Evolutionary conservation across 2,329 filamentous ascomycete species (phyloP), one percentile per base, ranked within the genome.

Genomic region (Curvularia sp.): DNA sequence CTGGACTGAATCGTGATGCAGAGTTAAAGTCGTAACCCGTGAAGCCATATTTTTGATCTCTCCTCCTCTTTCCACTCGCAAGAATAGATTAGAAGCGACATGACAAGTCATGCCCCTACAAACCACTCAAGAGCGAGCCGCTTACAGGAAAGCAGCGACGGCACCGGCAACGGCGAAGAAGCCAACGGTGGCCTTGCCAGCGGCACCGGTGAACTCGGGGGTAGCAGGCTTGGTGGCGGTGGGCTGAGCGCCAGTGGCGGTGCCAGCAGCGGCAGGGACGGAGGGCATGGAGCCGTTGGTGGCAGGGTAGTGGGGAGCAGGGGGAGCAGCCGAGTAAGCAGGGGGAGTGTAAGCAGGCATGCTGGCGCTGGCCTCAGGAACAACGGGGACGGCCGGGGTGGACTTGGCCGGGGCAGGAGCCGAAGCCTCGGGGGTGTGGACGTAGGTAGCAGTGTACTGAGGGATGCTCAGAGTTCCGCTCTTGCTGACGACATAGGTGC

Each of bases 141-240:
- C 65, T 75, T 76, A 78, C 73, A 78, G 74, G 70, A 77, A 70
- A 71, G 74, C 74, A 63, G 71, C 75, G 51, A 73, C 81, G 64
- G 83, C 77, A 77, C 80, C 83, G 70, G 83, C 78, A 66, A 85
- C 74, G 72, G 80, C 82, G 58, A 82, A 80, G 61, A 86, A 77
- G 68, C 80, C 82, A 58, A 80, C 82, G 71, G 81, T 82, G 60
- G 76, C 78, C 77, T 82, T 80, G 72, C 78, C 77, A 69, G 82
- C 83, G 69, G 80, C 83, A 55, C 82, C 83, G 58, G 82, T 84
- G 81, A 80, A 83, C 65, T 72, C 63, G 53, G 64, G 70, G 21
- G 59, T 60, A 42, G 56, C 5, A 46, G 68, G 59, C 65, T 69
- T 68, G 71, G 68, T 61, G 70, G 67, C 54, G 71, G 69, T 60